These are phyloP conservation scores for Chlamydomonas schloesseri DNA, from an alignment of 139 green algal genomes.

Conservation along the genomic window DNA sequence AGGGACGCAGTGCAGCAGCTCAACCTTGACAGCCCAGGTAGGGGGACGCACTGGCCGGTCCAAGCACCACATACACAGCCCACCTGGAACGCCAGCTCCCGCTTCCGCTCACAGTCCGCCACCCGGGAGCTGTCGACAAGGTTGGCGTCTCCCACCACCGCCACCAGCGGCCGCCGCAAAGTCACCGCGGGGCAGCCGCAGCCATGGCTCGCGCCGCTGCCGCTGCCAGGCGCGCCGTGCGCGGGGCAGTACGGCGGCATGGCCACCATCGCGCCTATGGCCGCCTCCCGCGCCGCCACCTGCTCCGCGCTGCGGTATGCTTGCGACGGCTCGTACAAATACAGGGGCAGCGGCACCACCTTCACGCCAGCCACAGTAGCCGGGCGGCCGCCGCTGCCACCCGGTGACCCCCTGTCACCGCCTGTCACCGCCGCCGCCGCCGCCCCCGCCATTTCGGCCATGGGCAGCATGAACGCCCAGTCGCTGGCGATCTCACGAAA, in stretches of 20 bases:
- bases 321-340: conserved; percentile 42
- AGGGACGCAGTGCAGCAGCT: background rate
- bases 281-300: background rate
- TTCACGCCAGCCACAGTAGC: too few species aligned
- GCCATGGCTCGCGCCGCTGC: background rate
- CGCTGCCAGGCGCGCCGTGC: background rate
- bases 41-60: too few species aligned
- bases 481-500: conserved; percentile 46
- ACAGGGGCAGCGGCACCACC: conserved; percentile 5
- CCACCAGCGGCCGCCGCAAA: conserved; percentile 14
- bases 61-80: background rate
- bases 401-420: too few species aligned
- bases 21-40: too few species aligned
- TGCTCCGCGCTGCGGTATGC: background rate
- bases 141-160: conserved; percentile 45
- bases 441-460: conserved; percentile 23
- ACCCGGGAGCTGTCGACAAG: background rate
- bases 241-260: conserved; percentile 5
- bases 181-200: background rate
- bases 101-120: conserved; percentile 5
- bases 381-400: too few species aligned
- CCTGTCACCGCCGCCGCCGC: too few species aligned
- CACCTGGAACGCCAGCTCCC: conserved; percentile 38
- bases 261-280: conserved; percentile 14
- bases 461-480: conserved; percentile 42